A percentile compares a stretch with the other conserved stretches of the same genome.
Conservation (phyloP, 176 grass and related monocot genomes). For the Eremochloa ophiuroides region DNA sequence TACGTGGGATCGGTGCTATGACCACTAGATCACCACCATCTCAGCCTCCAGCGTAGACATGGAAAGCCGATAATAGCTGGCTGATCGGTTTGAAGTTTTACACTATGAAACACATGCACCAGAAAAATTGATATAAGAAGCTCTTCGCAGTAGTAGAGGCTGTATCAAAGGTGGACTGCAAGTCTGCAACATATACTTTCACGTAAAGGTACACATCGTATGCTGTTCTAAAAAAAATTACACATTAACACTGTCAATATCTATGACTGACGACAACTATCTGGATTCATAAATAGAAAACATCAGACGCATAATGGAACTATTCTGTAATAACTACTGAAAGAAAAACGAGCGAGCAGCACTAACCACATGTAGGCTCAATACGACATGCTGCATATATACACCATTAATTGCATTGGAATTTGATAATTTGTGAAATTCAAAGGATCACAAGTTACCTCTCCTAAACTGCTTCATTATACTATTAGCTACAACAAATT, state of each 20-base stretch:
- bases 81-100: neutral
- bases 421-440: neutral
- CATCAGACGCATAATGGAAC: neutral
- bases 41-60: neutral
- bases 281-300: neutral
- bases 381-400: neutral
- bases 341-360: neutral
- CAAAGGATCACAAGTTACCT: constrained; percentile 9
- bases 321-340: neutral
- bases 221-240: neutral
- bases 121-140: neutral
- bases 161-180: neutral
- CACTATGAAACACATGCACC: neutral
- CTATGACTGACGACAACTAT: neutral
- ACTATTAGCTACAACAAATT: neutral
- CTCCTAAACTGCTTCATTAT: neutral
- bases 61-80: neutral
- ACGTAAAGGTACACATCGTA: neutral
- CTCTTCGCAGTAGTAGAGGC: neutral
- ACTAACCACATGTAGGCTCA: neutral
- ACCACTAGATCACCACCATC: no score
- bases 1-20: neutral
- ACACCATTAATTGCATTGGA: neutral
- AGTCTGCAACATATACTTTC: neutral
- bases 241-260: neutral